phyloP scores from a whole-genome alignment of 495 filamentous ascomycete species.

The Aspergillus haitiensis region DNA sequence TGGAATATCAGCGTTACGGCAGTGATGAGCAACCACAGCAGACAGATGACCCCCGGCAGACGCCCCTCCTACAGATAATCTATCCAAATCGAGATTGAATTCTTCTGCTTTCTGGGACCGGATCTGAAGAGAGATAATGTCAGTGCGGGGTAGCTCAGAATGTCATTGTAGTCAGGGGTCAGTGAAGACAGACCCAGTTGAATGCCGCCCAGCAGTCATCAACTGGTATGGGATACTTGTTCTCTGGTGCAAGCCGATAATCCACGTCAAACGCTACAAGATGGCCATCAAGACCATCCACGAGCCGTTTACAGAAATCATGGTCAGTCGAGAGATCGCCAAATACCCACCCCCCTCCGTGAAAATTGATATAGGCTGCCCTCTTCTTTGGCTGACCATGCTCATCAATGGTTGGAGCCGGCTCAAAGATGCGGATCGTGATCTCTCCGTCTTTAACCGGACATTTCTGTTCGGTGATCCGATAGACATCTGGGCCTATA shows the following conservation, averaged over 20 bases:
- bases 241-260: conserved; percentile 41
- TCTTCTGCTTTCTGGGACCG: conserved; percentile 33
- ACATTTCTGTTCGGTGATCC: conserved; percentile 43
- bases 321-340: conserved; percentile 36
- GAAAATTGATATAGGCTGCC: conserved; percentile 42
- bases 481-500: conserved; percentile 35
- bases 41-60: conserved; percentile 45
- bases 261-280: conserved; percentile 43
- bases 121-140: conserved; percentile 28
- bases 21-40: conserved; percentile 39
- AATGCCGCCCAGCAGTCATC: conserved; percentile 45
- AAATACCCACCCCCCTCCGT: conserved; percentile 46
- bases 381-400: conserved; percentile 35
- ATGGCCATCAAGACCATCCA: conserved; percentile 36
- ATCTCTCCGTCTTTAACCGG: conserved; percentile 40
- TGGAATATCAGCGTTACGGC: conserved; percentile 37
- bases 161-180: neutral
- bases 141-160: neutral
- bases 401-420: conserved; percentile 28
- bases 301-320: conserved; percentile 40
- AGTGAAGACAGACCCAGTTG: conserved; percentile 38
- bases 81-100: conserved; percentile 34
- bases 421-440: conserved; percentile 41
- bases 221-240: conserved; percentile 37
- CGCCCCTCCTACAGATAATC: conserved; percentile 35